These are phyloP conservation scores for Pilaira anomala DNA, from an alignment of 192 early-diverging fungal genomes.

Conservation along the genomic window DNA sequence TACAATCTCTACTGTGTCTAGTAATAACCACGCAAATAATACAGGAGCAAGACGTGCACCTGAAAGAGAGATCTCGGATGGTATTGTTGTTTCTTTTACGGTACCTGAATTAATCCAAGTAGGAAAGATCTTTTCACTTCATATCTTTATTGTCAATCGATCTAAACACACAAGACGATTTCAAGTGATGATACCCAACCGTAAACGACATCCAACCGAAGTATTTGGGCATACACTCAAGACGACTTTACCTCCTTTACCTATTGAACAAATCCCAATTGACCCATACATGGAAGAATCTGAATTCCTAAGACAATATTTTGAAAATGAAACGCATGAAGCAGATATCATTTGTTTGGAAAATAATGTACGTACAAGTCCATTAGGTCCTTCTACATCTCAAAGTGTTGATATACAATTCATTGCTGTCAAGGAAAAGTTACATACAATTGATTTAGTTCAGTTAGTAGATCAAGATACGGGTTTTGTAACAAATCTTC, in stretches of 20 bases:
- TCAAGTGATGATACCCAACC: slow-evolving; percentile 52
- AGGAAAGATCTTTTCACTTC: slow-evolving; percentile 51
- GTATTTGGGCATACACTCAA: not conserved
- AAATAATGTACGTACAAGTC: slow-evolving; percentile 55
- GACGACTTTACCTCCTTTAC: slow-evolving; percentile 39
- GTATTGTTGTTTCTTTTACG: slow-evolving; percentile 56
- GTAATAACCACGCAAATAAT: not conserved
- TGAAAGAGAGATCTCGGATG: slow-evolving; percentile 52
- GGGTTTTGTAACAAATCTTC: slow-evolving; percentile 56
- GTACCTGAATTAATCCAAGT: slow-evolving; percentile 37
- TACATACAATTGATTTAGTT: slow-evolving; percentile 56
- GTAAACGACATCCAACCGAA: slow-evolving; percentile 41
- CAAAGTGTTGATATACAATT: slow-evolving; percentile 55
- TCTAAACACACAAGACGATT: slow-evolving; percentile 52
- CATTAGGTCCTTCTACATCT: slow-evolving; percentile 52
- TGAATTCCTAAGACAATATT: slow-evolving; percentile 51
- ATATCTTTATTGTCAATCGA: slow-evolving; percentile 55
- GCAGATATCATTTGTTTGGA: slow-evolving; percentile 58
- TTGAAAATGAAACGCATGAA: slow-evolving; percentile 57
- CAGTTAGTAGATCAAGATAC: slow-evolving; percentile 59
- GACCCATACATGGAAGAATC: slow-evolving; percentile 57
- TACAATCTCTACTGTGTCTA: not conserved
- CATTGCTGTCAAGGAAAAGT: slow-evolving; percentile 54
- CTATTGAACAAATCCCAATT: slow-evolving; percentile 43
- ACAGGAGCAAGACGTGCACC: slow-evolving; percentile 19